A percentile compares a stretch with the other conserved stretches of the same genome.
Conservation (phyloP, 306 rosid species). For the Cucurbita ficifolia region DNA sequence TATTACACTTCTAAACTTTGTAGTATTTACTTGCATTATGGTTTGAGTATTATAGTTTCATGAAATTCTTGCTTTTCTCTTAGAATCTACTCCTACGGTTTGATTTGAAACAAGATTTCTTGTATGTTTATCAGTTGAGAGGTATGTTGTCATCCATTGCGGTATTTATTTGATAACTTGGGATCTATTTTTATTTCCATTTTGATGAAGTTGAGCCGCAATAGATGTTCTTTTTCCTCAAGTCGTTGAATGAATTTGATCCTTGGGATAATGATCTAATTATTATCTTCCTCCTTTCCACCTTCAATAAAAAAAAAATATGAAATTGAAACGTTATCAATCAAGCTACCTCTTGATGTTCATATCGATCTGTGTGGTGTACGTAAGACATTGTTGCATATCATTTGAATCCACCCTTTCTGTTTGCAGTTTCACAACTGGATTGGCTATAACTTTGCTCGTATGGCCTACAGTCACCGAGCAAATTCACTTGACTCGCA, state of each 20-base stretch:
- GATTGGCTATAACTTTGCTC: conserved; percentile 26
- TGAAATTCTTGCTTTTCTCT: background rate
- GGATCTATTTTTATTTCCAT: background rate
- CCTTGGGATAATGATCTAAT: background rate
- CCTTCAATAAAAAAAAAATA: background rate
- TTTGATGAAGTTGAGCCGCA: background rate
- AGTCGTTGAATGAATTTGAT: background rate
- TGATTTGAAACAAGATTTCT: too few species aligned
- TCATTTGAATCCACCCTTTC: background rate
- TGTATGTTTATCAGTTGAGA: too few species aligned
- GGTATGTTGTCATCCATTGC: background rate
- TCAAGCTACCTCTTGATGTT: too few species aligned
- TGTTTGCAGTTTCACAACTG: conserved; percentile 44
- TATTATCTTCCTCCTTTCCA: background rate
- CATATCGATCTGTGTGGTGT: background rate
- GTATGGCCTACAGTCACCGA: conserved; percentile 56
- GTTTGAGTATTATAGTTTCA: too few species aligned
- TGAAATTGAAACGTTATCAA: too few species aligned
- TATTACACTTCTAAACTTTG: background rate
- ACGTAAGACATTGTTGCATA: background rate
- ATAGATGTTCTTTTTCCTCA: background rate
- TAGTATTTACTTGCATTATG: background rate
- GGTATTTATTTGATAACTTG: background rate
- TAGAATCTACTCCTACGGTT: background rate
- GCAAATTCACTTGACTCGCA: conserved; percentile 26